Base-by-base conservation (phyloP, 306 rosid genomes). In the Trifolium fragiferum region DNA sequence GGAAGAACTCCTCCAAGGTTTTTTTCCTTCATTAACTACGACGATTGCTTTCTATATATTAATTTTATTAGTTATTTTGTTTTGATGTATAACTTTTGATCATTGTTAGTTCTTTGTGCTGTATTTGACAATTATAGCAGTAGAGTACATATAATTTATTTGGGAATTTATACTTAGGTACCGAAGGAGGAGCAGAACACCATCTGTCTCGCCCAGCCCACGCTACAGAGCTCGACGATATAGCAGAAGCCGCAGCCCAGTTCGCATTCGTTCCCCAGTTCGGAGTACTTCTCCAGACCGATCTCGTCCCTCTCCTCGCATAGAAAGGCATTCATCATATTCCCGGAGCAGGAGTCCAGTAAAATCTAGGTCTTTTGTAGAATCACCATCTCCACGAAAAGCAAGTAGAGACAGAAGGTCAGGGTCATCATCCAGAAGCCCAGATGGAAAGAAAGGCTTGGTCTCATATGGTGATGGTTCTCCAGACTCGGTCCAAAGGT, bases 1-100 rank as follows among this genome's bases (percentile, higher is more conserved):
- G 89, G 86, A 76, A 87, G 97, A 81, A 90, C 93, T 53, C 96
- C 97, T 20, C 85, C 87, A 64, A 92, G 99, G 99, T 94, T 59
- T 37, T 64, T 44, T 58, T 63, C 44, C 37, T 37, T 66, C 53
- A 20, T 41, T 40, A 65, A 32, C 16, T 65, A 63, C 8, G 3
- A 19, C 69, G 7, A 62, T 62, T 62, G 21, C 44, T 33, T 37
- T 62, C 14, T 16, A 4, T 63, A 2, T 4, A 37, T 64, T 10
- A 27, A 37, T 38, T n/a, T 19, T 10, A 38, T 63, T 9, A 7
- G 12, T 33, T 64, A 10, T 10, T 11, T 40, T 65, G 30, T 65
- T 65, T 65, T 38, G 70, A 11, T 38, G 70, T 18, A 2, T 38
- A 10, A 7, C 33, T 41, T 6, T 6, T 60, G 6, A 10, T 38